phyloP scores from a whole-genome alignment of 2,329 filamentous ascomycete species.

The Penicillium palitans region DNA sequence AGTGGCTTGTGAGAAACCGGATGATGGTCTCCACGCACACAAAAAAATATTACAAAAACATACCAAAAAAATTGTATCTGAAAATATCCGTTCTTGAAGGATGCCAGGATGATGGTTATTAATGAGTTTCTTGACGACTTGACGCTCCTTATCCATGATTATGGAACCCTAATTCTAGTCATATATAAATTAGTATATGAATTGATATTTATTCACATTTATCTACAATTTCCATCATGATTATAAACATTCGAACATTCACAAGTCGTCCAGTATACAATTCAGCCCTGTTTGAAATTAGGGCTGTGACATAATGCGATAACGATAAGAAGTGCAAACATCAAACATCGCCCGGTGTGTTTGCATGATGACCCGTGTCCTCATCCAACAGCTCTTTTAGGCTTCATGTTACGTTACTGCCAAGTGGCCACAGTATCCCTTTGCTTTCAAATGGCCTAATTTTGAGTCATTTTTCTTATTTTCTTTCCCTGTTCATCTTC shows the following conservation, averaged over 20 bases:
- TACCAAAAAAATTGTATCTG: slow-evolving; percentile 16
- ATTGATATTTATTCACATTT: slow-evolving; percentile 7
- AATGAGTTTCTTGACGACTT: slow-evolving; percentile 16
- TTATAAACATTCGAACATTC: neutral
- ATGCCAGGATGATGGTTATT: slow-evolving; percentile 9
- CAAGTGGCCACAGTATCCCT: slow-evolving; percentile 35
- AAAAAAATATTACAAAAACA: slow-evolving; percentile 4
- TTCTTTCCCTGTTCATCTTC: neutral
- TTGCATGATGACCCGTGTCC: slow-evolving; percentile 28
- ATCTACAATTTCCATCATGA: neutral
- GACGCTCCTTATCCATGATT: slow-evolving; percentile 22
- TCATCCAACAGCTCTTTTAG: slow-evolving; percentile 20
- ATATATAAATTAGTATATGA: slow-evolving; percentile 16
- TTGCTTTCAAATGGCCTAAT: slow-evolving; percentile 32
- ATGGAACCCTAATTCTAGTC: slow-evolving; percentile 18
- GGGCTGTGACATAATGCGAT: slow-evolving; percentile 15
- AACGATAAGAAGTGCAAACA: slow-evolving; percentile 26
- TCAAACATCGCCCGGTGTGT: neutral
- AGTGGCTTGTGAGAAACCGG: neutral
- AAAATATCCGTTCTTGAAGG: neutral
- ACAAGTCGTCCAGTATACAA: neutral
- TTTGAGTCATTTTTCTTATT: slow-evolving; percentile 10
- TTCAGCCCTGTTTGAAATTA: slow-evolving; percentile 1
- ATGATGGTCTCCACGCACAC: neutral
- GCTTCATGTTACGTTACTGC: slow-evolving; percentile 31